phyloP scores from a whole-genome alignment of 768 basidiomycete species.

The Sarcomyxa edulis region DNA sequence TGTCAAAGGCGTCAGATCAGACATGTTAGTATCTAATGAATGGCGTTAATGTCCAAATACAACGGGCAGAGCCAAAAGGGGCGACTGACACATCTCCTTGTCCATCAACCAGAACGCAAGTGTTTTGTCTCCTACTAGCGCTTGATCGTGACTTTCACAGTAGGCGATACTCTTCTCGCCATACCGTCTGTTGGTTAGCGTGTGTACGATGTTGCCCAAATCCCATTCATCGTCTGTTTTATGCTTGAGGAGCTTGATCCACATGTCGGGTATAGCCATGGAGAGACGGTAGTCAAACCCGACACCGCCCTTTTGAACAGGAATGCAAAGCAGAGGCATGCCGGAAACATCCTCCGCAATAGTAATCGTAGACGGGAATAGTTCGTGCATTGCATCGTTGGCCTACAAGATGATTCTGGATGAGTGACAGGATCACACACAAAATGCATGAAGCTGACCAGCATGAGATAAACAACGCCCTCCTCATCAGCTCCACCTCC shows the following conservation, averaged over 20 bases:
- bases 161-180: constrained; percentile 91
- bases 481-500: constrained; percentile 81
- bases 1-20: constrained; percentile 77
- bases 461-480: constrained; percentile 93
- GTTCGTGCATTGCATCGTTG: constrained; percentile 80
- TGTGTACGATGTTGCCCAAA: constrained; percentile 80
- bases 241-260: constrained; percentile 99
- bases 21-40: constrained; percentile 85
- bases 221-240: constrained; percentile 84
- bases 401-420: constrained; percentile 62
- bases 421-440: not conserved
- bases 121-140: constrained; percentile 97
- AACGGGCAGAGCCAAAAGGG: constrained; percentile 2
- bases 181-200: constrained; percentile 83
- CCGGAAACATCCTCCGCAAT: constrained; percentile 99
- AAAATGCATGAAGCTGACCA: constrained; percentile 48
- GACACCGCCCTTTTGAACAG: constrained; percentile 78
- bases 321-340: constrained; percentile 90
- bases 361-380: constrained; percentile 79
- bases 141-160: constrained; percentile 96
- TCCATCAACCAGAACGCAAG: constrained; percentile 99
- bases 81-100: constrained; percentile 92
- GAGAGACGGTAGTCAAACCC: constrained; percentile 98
- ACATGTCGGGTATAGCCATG: constrained; percentile 99
- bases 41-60: not conserved